Base-by-base conservation (phyloP, 2,329 filamentous ascomycete species). In the Orbilia oligospora region DNA sequence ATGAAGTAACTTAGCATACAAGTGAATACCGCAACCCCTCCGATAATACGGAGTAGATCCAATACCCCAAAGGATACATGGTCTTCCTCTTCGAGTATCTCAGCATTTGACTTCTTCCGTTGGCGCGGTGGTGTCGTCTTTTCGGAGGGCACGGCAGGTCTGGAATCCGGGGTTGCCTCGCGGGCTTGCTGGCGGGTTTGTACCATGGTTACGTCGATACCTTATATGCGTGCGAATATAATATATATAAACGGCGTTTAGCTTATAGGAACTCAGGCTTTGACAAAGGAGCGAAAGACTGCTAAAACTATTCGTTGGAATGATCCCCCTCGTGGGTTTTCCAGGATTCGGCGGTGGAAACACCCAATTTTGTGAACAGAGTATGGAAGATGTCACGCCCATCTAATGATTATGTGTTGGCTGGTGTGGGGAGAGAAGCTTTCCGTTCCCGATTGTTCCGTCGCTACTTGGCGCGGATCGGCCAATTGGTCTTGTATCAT, bases 1-100 rank as follows among this genome's bases (percentile, higher is more conserved):
- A 92, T 87, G 80, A 94, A 89, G 84, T 94, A 95, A 85, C 92
- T 94, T 69, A 94, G 86, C 18, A 88, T 90, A 82, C 88, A 89
- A 24, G 90, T 92, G 56, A 91, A 88, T 51, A 93, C 81, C 38
- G 91, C 81, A 14, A 94, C 84, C 69, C 92, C 92, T 36, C 88
- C 88, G 55, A 94, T 82, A 33, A 94, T 87, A 36, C 92, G 91
- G 76, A 93, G 84, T 67, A 92, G 84, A 83, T 95, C 93, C 38
- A 93, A 81, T 48, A 86, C 53, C 69, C 84, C 85, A 82, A 87
- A 85, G n/a, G 83, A 82, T 38, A 77, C 81, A 20, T 81, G 72
- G 10, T 82, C 76, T 38, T 82, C 61, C 33, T 79, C 72, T 56
- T 77, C 44, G 61, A 81, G 44, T 33, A 70, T 22, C 73, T 16